phyloP scores from a whole-genome alignment of 805 yeast species.

The Lipomyces starkeyi region DNA sequence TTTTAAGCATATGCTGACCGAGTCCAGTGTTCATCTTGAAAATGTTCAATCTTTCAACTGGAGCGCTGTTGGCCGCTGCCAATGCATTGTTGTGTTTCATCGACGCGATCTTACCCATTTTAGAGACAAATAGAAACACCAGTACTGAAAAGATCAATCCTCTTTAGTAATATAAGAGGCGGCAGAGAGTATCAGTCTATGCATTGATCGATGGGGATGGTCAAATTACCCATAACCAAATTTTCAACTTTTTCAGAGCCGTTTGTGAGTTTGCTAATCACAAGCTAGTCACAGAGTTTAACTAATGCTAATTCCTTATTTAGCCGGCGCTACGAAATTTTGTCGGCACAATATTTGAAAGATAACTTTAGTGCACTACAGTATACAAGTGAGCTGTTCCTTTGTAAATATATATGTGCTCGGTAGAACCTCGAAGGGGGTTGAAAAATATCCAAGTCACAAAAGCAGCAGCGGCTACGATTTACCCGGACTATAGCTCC shows the following conservation, averaged over 20 bases:
- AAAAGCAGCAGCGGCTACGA: too few species aligned
- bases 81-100: slow-evolving; percentile 51
- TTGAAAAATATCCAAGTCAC: too few species aligned
- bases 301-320: too few species aligned
- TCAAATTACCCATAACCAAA: not conserved
- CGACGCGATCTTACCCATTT: slow-evolving; percentile 37
- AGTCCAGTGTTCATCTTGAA: slow-evolving; percentile 96
- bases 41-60: slow-evolving; percentile 44
- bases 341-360: too few species aligned
- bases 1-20: slow-evolving; percentile 96
- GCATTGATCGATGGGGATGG: not conserved
- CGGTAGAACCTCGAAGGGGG: too few species aligned
- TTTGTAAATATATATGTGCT: too few species aligned
- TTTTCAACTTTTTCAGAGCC: not conserved
- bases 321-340: too few species aligned
- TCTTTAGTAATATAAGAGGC: not conserved
- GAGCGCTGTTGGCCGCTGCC: slow-evolving; percentile 49
- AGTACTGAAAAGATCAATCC: not conserved
- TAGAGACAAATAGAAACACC: not conserved
- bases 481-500: too few species aligned
- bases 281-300: not conserved
- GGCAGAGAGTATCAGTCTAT: not conserved
- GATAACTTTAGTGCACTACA: too few species aligned
- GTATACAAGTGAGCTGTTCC: too few species aligned
- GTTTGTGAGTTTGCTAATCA: not conserved